These are phyloP conservation scores for Polytolypa hystricis DNA, from an alignment of 2,329 filamentous ascomycete genomes.

Conservation along the genomic window DNA sequence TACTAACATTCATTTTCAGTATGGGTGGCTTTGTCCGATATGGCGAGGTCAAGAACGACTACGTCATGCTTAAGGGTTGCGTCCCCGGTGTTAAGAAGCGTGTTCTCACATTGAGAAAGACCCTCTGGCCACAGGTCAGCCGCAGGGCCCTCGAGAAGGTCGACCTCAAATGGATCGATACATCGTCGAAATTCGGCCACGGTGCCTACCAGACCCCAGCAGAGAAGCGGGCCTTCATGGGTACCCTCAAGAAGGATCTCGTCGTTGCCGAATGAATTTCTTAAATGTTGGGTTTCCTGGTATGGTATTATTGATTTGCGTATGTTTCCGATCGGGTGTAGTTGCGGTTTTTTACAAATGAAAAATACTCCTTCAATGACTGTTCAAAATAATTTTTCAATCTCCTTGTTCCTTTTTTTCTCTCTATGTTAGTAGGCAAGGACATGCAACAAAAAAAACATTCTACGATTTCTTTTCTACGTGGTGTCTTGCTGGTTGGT, in stretches of 20 bases:
- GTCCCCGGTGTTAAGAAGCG: constrained; percentile 99
- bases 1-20: constrained; percentile 42
- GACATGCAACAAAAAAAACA: neutral
- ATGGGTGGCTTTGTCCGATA: constrained; percentile 99
- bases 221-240: constrained; percentile 96
- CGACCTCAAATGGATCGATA: constrained; percentile 99
- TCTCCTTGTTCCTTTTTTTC: constrained; percentile 1
- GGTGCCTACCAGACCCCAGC: constrained; percentile 97
- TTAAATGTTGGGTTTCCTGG: neutral
- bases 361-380: no score
- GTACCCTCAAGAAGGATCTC: constrained; percentile 99
- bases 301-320: neutral
- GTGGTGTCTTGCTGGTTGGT: no score
- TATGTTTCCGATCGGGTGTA: constrained; percentile 3
- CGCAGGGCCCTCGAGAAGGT: constrained; percentile 97
- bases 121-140: constrained; percentile 94
- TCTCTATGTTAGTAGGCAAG: neutral
- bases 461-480: neutral
- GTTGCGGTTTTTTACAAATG: no score
- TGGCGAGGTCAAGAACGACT: constrained; percentile 99
- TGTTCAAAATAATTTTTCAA: no score
- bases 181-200: constrained; percentile 99
- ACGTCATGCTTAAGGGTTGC: constrained; percentile 93
- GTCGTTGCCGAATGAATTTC: constrained; percentile 27
- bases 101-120: constrained; percentile 97